phyloP scores from a whole-genome alignment of 192 early-diverging fungal genomes.

The Entomortierella lignicola region DNA sequence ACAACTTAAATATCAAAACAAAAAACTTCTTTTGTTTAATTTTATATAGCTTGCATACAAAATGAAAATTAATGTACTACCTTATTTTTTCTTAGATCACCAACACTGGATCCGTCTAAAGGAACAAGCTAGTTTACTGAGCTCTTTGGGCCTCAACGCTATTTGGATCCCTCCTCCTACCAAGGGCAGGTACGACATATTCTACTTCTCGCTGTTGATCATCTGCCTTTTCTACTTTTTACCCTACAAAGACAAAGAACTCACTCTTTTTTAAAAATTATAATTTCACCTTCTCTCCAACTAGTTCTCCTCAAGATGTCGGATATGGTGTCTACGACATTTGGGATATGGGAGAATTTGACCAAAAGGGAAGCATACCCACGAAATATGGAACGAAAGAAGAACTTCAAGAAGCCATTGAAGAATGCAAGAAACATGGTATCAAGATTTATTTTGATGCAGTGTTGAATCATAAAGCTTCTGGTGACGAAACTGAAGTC shows the following conservation, averaged over 20 bases:
- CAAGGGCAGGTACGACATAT: slow-evolving; percentile 55
- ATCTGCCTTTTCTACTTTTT: neutral
- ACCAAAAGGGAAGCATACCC: slow-evolving; percentile 58
- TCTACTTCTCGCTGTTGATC: too few species aligned
- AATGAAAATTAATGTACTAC: neutral
- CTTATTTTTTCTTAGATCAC: slow-evolving; percentile 3
- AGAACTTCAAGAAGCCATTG: slow-evolving; percentile 55
- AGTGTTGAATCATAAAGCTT: slow-evolving; percentile 61
- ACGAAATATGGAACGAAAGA: slow-evolving; percentile 65
- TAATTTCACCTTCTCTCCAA: too few species aligned
- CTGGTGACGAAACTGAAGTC: slow-evolving; percentile 56
- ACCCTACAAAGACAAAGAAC: too few species aligned
- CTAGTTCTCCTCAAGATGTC: slow-evolving; percentile 20
- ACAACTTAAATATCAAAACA: neutral
- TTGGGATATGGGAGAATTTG: slow-evolving; percentile 63
- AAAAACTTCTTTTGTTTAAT: too few species aligned
- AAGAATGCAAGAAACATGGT: slow-evolving; percentile 43
- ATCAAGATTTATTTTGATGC: slow-evolving; percentile 58
- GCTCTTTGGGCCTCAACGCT: slow-evolving; percentile 54
- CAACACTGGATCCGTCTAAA: slow-evolving; percentile 48
- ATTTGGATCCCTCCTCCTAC: slow-evolving; percentile 62
- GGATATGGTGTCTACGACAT: slow-evolving; percentile 61
- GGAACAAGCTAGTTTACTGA: slow-evolving; percentile 55
- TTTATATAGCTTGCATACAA: neutral
- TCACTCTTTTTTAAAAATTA: slow-evolving; percentile 20